phyloP scores from a whole-genome alignment of 768 basidiomycete genomes.

The Phallus indusiatus region DNA sequence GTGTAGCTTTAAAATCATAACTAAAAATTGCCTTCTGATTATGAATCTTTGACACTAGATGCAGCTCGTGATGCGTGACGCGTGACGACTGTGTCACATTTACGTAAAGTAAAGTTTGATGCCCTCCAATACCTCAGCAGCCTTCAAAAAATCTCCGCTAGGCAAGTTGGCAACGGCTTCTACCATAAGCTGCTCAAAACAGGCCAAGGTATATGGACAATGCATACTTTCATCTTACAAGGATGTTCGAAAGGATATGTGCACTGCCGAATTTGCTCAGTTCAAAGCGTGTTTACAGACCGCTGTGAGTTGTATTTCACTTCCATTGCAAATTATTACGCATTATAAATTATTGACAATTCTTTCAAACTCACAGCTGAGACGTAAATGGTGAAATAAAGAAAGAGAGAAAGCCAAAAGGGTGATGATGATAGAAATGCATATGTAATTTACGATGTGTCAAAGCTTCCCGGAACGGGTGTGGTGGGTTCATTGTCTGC shows the following conservation, averaged over 20 bases:
- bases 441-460: slow-evolving; percentile 13
- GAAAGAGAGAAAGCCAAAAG: not conserved
- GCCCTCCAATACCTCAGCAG: not conserved
- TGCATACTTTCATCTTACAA: slow-evolving; percentile 78
- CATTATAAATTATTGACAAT: not conserved
- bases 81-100: too few relatives aligned
- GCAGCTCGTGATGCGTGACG: too few relatives aligned
- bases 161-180: slow-evolving; percentile 60
- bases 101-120: too few relatives aligned
- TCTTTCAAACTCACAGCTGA: slow-evolving; percentile 32
- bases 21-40: too few relatives aligned
- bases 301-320: slow-evolving; percentile 47
- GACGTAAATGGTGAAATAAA: slow-evolving; percentile 39
- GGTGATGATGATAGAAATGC: not conserved
- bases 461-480: slow-evolving; percentile 15
- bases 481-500: slow-evolving; percentile 24
- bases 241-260: slow-evolving; percentile 77
- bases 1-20: too few relatives aligned
- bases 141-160: slow-evolving; percentile 33
- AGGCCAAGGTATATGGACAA: slow-evolving; percentile 78
- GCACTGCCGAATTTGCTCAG: slow-evolving; percentile 71
- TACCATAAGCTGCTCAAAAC: slow-evolving; percentile 58
- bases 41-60: too few relatives aligned
- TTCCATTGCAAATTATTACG: not conserved
- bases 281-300: slow-evolving; percentile 77